Conservation (phyloP, 768 basidiomycete species). For the Hygrophoropsis aurantiaca region DNA sequence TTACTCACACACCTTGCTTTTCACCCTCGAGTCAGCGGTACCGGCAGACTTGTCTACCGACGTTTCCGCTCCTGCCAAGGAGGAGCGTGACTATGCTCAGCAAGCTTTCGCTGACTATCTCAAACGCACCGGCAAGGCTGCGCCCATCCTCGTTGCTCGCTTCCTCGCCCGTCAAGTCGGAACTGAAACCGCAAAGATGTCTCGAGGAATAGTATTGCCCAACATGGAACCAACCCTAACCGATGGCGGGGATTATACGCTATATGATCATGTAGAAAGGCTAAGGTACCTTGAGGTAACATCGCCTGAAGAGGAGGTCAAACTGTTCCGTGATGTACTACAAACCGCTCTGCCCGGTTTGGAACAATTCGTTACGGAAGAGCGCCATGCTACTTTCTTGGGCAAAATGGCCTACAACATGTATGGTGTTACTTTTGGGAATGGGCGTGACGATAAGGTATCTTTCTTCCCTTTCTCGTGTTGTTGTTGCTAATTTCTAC, state of each 20-base stretch:
- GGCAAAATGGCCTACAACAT: constrained; percentile 79
- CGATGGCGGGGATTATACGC: constrained; percentile 52
- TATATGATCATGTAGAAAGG: constrained; percentile 78
- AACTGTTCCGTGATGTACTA: constrained; percentile 54
- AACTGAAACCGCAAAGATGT: constrained; percentile 59
- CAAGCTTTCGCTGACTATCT: constrained; percentile 55
- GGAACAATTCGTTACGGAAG: constrained; percentile 67
- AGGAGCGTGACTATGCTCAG: constrained; percentile 59
- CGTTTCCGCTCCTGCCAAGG: constrained; percentile 31
- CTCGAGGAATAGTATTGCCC: constrained; percentile 19
- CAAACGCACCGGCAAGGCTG: constrained; percentile 44
- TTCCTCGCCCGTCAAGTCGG: constrained; percentile 74
- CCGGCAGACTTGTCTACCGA: constrained; percentile 42
- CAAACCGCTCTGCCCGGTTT: constrained; percentile 66
- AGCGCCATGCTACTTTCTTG: constrained; percentile 56
- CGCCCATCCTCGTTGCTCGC: constrained; percentile 62
- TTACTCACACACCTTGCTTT: constrained; percentile 69
- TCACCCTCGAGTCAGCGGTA: constrained; percentile 63
- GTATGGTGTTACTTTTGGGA: constrained; percentile 67
- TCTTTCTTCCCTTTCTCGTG: constrained; percentile 11
- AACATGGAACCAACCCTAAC: constrained; percentile 28
- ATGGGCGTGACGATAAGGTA: constrained; percentile 73
- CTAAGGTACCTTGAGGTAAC: constrained; percentile 64
- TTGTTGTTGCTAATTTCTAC: constrained; percentile 2
- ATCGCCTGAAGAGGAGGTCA: constrained; percentile 47